These are phyloP conservation scores for Moesziomyces antarcticus DNA, from an alignment of 1,284 basidiomycete genomes.

Conservation along the genomic window DNA sequence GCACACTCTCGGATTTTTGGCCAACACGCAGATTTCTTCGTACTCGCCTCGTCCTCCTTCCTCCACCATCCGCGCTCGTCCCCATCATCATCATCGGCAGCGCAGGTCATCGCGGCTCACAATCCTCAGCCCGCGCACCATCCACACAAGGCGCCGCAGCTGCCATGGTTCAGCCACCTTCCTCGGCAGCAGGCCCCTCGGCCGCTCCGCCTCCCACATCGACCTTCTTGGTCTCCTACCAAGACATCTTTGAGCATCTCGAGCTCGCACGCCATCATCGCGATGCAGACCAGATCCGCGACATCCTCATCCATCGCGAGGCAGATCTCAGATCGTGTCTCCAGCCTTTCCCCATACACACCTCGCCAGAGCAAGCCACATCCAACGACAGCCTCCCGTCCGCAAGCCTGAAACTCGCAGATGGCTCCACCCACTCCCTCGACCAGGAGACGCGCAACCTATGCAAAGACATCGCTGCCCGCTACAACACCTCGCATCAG, in stretches of 20 bases:
- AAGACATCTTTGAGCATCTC: constrained; percentile 61
- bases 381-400: constrained; percentile 8
- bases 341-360: constrained; percentile 28
- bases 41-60: neutral
- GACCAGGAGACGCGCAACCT: constrained; percentile 76
- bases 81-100: no score
- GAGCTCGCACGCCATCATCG: constrained; percentile 49
- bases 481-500: constrained; percentile 80
- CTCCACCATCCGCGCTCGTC: neutral
- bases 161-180: constrained; percentile 1
- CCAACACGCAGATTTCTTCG: constrained; percentile 17
- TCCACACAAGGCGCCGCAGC: neutral
- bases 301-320: constrained; percentile 38
- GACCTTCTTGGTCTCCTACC: constrained; percentile 42
- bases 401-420: constrained; percentile 74
- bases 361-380: constrained; percentile 9
- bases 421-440: constrained; percentile 75
- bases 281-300: constrained; percentile 30
- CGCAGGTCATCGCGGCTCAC: neutral
- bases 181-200: constrained; percentile 2
- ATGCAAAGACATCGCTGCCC: constrained; percentile 76
- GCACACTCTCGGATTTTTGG: constrained; percentile 7
- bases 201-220: constrained; percentile 14
- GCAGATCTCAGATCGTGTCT: constrained; percentile 46
- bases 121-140: no score